Evolutionary conservation across 2,329 filamentous ascomycete genomes (phyloP), one percentile per base, ranked within the genome.

Genomic region (Cadophora sp.): DNA sequence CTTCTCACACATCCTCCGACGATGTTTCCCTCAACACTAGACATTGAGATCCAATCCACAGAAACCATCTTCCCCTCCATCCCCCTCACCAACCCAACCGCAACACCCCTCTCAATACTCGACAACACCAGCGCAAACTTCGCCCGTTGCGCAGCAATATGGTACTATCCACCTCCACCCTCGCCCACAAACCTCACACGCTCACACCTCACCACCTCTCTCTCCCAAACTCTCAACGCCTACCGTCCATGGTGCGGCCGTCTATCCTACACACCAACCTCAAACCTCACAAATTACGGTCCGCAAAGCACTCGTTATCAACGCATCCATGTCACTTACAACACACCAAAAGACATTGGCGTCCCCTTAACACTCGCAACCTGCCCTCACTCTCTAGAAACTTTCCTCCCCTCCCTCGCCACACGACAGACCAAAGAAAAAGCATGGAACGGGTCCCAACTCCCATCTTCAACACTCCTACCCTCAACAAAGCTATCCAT

Each of bases 101-200:
- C 72, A 5, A 62, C 71, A 53, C 72, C 75, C 3, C 73, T 83
- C 0, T 83, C 81, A 4, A 81, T 83, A 29, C 72, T 81, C 16
- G 83, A 85, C 74, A 80, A 80, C 1, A 80, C 80, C 0, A 79
- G 80, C 11, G 79, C 80, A 2, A 75, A 80, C 4, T 85, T 83
- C 68, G 64, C 78, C 1, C 69, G 78, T 4, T 80, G 80, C 8
- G 79, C 77, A 24, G 82, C 81, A 3, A 78, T 83, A 22, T 85
- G 83, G 82, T 78, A 83, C 8, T 84, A 77, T 66, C 75, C 82
- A 40, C 73, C 76, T 53, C 75, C 75, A 22, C 64, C 59, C 22
- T 19, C 58, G 22, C n/a, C 6, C 37, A 11, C 37, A 16, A 11
- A 16, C 12, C 37, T 46, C 16, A 19, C 59, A 48, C 53, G 72